Conservation (phyloP, 129 eudicot genomes). For the Flaveria trinervia region DNA sequence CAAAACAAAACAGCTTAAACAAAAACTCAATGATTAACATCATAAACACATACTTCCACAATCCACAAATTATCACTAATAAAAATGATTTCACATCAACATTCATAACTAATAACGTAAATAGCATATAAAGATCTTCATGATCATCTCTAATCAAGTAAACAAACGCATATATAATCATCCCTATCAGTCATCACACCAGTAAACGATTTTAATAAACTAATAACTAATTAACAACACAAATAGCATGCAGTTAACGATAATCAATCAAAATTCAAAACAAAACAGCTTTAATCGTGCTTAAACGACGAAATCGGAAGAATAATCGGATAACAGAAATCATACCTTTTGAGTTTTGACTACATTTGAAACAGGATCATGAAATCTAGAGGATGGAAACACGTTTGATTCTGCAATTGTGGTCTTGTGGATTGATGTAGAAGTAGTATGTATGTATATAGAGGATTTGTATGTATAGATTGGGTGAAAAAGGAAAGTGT, state of each 20-base stretch:
- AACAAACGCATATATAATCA: not conserved
- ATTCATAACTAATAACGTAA: not conserved
- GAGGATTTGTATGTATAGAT: not conserved
- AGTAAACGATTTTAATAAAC: no score
- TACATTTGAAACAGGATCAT: conserved; percentile 16
- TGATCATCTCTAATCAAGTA: not conserved
- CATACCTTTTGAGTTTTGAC: conserved; percentile 26
- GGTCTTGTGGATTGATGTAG: not conserved
- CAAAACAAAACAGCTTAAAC: not conserved
- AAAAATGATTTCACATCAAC: not conserved
- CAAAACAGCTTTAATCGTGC: not conserved
- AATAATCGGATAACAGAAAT: not conserved
- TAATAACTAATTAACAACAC: no score
- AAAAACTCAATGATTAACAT: not conserved
- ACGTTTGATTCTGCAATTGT: conserved; percentile 1
- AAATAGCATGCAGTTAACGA: not conserved
- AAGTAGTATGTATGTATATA: conserved; percentile 1
- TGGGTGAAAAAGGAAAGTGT: conserved; percentile 18
- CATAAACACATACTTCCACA: not conserved
- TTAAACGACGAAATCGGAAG: not conserved
- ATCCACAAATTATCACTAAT: not conserved
- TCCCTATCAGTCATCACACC: no score
- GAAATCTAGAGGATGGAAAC: conserved; percentile 10
- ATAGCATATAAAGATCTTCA: no score
- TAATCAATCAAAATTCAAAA: not conserved